Base-by-base conservation (phyloP, 805 yeast genomes). In the Pichia rugopelliculosa region DNA sequence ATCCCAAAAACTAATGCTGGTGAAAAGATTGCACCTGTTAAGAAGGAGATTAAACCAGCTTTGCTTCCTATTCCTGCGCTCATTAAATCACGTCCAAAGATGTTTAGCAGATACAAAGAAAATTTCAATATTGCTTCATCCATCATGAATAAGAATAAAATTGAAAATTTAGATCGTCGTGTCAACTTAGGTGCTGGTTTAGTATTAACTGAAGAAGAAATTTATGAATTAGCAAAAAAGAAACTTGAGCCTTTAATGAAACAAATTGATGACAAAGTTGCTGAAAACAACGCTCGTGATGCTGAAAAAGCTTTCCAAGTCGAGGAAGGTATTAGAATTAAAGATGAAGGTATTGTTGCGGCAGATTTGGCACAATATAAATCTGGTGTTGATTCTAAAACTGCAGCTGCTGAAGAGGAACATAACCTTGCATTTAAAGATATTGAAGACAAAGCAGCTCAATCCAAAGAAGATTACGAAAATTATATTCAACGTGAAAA, bases 201-300 rank as follows among this genome's bases (percentile, higher is more conserved):
- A 59, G 67, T 59, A 41, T 67, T 77, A 68, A 73, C 82, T 41
- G 79, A 77, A 54, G 73, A 72, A 46, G 79, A 77, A 59, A 71
- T 77, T 51, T 67, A 75, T 54, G 82, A 70, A 44, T 73, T 77
- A 57, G 82, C 82, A 21, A 73, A 75, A 36, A 67, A 67, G 53
- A 69, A 82, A 53, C 79, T 77, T 36, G 75, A 76, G 30, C 83
- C 83, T 6, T 73, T 77, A 36, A 65, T 77, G 57, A 68, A 72
- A 40, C 67, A 62, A 53, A 76, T 77, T 58, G 74, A 76, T 56
- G 74, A 70, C 25, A 73, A 74, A 50, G 82, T 76, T 41, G 63
- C 65, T 22, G 54, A 60, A 39, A 72, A 69, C 51, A 67, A 51
- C 23, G 54, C 56, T 39, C 56, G 57, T 45, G 67, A 65, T 45